phyloP scores from a whole-genome alignment of 2,329 filamentous ascomycete genomes.

The Penicillium sp. region DNA sequence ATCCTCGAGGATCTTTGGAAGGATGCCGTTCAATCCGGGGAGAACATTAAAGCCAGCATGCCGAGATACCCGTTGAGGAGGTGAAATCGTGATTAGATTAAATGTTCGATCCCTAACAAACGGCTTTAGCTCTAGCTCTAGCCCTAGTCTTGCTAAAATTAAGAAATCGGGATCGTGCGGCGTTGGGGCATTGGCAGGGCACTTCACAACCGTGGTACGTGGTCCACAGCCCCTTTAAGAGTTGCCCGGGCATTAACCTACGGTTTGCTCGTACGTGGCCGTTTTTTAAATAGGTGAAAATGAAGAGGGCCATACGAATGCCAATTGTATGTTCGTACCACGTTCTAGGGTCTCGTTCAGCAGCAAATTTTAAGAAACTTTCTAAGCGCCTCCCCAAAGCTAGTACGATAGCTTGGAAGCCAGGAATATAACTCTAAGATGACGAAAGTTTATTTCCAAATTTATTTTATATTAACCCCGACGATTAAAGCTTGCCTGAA shows the following conservation, averaged over 20 bases:
- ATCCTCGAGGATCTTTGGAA: neutral
- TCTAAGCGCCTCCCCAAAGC: neutral
- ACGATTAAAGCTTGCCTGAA: neutral
- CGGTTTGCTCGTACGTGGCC: no score
- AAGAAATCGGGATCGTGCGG: neutral
- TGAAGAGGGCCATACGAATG: no score
- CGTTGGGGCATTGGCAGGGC: neutral
- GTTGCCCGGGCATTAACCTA: no score
- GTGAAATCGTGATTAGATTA: slow-evolving; percentile 1
- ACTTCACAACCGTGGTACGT: neutral
- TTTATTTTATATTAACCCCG: neutral
- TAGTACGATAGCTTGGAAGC: neutral
- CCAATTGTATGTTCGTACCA: neutral
- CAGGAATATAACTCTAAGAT: neutral
- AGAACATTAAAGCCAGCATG: neutral
- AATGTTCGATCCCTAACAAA: slow-evolving; percentile 3
- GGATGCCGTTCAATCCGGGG: neutral
- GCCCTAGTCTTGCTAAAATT: neutral
- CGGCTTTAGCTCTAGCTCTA: neutral
- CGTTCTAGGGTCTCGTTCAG: neutral
- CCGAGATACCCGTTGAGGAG: neutral
- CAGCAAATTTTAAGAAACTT: neutral
- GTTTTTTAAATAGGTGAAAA: no score
- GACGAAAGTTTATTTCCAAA: neutral
- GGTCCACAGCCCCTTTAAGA: neutral